Evolutionary conservation across 495 filamentous ascomycete species (phyloP), one percentile per base, ranked within the genome.

Genomic region (Hapsidospora chrysogenum): DNA sequence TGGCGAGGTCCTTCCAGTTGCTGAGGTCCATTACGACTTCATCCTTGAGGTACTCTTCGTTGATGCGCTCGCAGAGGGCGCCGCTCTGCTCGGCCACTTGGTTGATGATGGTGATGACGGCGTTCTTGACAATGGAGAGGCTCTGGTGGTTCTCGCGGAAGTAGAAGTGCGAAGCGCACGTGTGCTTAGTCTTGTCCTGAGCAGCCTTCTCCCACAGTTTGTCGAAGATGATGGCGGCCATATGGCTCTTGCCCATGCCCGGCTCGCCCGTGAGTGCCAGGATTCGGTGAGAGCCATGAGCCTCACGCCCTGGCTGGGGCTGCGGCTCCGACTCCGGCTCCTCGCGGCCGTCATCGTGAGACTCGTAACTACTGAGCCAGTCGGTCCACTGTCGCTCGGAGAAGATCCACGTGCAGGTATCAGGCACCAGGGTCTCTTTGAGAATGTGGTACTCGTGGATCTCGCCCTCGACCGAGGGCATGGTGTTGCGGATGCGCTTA

Each of bases 1-100:
- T 13, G 17, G 30, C 35, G 8, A 43, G 13, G 20, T 41, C 42
- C 9, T 39, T 30, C 41, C 41, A 44, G 17, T 28, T 18, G 3
- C 18, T 19, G 21, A 31, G 13, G 19, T 31, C 28, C 17, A 37
- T 18, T 2, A 17, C 29, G 8, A 23, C 20, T n/a, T 45, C 42
- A 19, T 41, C 38, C 8, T 31, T 23, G 3, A 30, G 29, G 19
- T 43, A 20, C 17, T 40, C 40, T 16, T 29, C 43, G 23, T 38
- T 38, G 26, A 46, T 32, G 27, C 35, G 25, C 40, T 46, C 40
- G 40, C 43, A 43, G 11, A 42, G 27, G 3, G 31, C 20, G 13
- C 22, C 32, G 21, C 41, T 38, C 31, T 42, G 40, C 26, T 43
- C 40, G 6, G 37, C 43, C n/a, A 46, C 29, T 18, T 46, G 43